Evolutionary conservation across 306 rosid species (phyloP).

Genomic region (Sindora glabra): DNA sequence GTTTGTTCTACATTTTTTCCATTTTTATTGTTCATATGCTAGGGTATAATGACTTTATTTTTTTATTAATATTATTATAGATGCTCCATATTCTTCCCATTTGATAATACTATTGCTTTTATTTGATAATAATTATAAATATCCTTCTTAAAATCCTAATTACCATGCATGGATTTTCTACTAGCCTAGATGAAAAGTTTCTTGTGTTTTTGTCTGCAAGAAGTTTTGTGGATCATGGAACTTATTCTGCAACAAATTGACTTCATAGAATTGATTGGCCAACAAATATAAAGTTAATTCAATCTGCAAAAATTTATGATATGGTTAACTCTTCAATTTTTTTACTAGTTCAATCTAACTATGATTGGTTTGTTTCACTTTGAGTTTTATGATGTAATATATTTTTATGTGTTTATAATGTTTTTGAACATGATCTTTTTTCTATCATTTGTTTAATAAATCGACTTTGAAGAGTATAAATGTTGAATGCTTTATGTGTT

Average conservation of each 20-base stretch:
- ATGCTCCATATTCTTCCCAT: no score
- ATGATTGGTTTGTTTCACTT: background rate
- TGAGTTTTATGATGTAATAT: slow-evolving; percentile 6
- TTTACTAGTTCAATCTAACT: slow-evolving; percentile 1
- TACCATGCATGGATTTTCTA: slow-evolving; percentile 21
- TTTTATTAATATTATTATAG: background rate
- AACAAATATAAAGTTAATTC: slow-evolving; percentile 24
- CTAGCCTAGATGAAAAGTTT: slow-evolving; percentile 88
- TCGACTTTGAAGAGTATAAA: background rate
- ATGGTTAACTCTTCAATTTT: slow-evolving; percentile 50
- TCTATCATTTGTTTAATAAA: background rate
- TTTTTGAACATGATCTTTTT: background rate
- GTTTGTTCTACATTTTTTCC: background rate
- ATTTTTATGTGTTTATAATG: background rate
- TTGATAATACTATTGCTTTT: no score
- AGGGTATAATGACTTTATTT: background rate
- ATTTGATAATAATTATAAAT: background rate
- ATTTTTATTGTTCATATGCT: slow-evolving; percentile 6
- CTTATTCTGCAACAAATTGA: slow-evolving; percentile 78
- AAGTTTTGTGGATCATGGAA: slow-evolving; percentile 81
- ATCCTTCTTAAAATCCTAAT: slow-evolving; percentile 7
- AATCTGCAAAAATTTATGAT: slow-evolving; percentile 47
- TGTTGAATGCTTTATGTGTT: no score
- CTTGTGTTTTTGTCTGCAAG: slow-evolving; percentile 78
- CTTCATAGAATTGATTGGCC: slow-evolving; percentile 93